phyloP scores from a whole-genome alignment of 306 rosid genomes.

The Cucurbita maxima region DNA sequence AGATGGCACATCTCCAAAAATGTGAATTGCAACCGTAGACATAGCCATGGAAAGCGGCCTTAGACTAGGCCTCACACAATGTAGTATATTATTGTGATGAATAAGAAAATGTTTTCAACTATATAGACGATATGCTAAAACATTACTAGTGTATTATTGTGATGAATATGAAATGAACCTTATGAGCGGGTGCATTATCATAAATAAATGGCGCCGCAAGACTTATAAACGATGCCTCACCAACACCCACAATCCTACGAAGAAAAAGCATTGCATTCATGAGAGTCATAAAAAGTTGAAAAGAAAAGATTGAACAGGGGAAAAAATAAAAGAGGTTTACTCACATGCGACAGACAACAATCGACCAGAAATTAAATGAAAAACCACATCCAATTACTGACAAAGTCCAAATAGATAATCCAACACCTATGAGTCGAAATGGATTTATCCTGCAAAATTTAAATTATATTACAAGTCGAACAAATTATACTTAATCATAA shows the following conservation, averaged over 20 bases:
- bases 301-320: neutral
- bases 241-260: conserved; percentile 70
- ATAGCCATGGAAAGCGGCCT: conserved; percentile 85
- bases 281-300: neutral
- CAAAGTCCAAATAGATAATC: conserved; percentile 71
- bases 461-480: too few species aligned
- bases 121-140: too few species aligned
- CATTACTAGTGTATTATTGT: too few species aligned
- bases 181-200: too few species aligned
- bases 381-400: conserved; percentile 48
- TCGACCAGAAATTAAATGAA: conserved; percentile 72
- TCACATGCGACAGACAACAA: conserved; percentile 65
- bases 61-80: conserved; percentile 61
- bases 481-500: too few species aligned
- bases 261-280: neutral
- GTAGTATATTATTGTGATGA: conserved; percentile 16
- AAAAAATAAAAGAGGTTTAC: conserved; percentile 10
- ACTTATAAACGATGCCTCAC: conserved; percentile 89
- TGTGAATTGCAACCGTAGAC: conserved; percentile 63
- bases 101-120: neutral
- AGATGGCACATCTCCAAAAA: conserved; percentile 84
- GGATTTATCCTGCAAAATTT: conserved; percentile 58
- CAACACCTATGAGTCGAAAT: conserved; percentile 79
- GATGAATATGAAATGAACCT: too few species aligned
- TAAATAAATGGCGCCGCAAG: conserved; percentile 91